Percentiles rank a stretch among this genome's conserved stretches.
Evolutionary conservation across 768 basidiomycete genomes (phyloP).

Genomic region (Fomitopsis pulvina): DNA sequence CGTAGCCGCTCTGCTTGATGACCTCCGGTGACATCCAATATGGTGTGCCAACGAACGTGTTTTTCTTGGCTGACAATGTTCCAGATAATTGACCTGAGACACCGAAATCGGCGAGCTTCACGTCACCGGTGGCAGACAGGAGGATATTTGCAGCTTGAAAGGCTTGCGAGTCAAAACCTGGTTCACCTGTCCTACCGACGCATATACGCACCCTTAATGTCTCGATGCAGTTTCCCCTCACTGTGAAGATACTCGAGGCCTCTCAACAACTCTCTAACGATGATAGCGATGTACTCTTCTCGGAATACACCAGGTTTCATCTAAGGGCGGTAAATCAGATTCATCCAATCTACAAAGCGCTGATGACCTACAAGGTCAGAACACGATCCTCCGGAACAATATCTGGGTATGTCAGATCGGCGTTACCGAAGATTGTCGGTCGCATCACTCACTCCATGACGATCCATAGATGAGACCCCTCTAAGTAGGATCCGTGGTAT

Average conservation of each 20-base stretch:
- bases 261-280: slow-evolving; percentile 83
- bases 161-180: not conserved
- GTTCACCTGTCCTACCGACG: not conserved
- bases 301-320: slow-evolving; percentile 98
- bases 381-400: slow-evolving; percentile 97
- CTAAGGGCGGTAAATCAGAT: slow-evolving; percentile 32
- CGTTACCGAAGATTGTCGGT: slow-evolving; percentile 1
- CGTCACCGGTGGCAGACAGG: slow-evolving; percentile 86
- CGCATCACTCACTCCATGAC: slow-evolving; percentile 79
- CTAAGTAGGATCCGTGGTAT: slow-evolving; percentile 95
- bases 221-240: slow-evolving; percentile 97
- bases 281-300: slow-evolving; percentile 98
- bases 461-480: slow-evolving; percentile 97
- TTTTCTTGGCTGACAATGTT: slow-evolving; percentile 90
- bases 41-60: slow-evolving; percentile 95
- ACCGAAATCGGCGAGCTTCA: slow-evolving; percentile 98
- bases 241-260: slow-evolving; percentile 94
- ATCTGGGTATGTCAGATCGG: slow-evolving; percentile 38
- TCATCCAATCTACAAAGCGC: slow-evolving; percentile 7
- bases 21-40: slow-evolving; percentile 99
- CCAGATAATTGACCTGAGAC: slow-evolving; percentile 96
- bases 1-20: slow-evolving; percentile 99
- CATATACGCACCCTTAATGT: slow-evolving; percentile 80
- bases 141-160: slow-evolving; percentile 90
- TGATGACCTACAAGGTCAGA: slow-evolving; percentile 75